Evolutionary conservation across 495 filamentous ascomycete species (phyloP), one percentile per base, ranked within the genome.

Genomic region (Daldinia decipiens): DNA sequence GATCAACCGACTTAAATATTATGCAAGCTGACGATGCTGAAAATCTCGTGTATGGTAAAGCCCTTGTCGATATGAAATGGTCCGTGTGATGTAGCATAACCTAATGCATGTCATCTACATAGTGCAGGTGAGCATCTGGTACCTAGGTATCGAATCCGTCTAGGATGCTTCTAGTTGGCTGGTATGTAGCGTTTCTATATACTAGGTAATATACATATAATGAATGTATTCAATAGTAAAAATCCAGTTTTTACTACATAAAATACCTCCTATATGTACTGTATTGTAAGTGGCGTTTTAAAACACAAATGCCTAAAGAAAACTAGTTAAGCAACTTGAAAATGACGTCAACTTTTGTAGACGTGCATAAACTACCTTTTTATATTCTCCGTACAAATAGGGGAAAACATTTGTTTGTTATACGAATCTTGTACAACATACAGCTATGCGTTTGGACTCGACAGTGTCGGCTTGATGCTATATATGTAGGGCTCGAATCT

Each of bases 31-130:
- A 32, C 31, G n/a, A 55, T n/a, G 52, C 36, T 32, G 31, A 55
- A 55, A 34, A 29, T 11, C n/a, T 36, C 31, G 26, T 55, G 52
- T n/a, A 55, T 21, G 52, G 13, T 9, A 17, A 36, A 55, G 24
- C 29, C 52, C 52, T 31, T 53, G 53, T 36, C 29, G 31, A 32
- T 9, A 56, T 29, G 53, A 19, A 36, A 56, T 56, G 53, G 53
- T 8, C 53, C 53, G 53, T 56, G 53, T 36, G 17, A 56, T 36
- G 53, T 32, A 36, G 19, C 12, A 31, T 59, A 36, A 36, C 34
- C 34, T 36, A 36, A 59, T 43, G 56, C 31, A 59, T 43, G 36
- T 59, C 53, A 56, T 56, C 29, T 4, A 21, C 17, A 47, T 47
- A 47, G 31, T 36, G 53, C 31, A 56, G 27, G 13, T 56, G 31